Conservation (phyloP, 768 basidiomycete species). For the Russula olivacea region DNA sequence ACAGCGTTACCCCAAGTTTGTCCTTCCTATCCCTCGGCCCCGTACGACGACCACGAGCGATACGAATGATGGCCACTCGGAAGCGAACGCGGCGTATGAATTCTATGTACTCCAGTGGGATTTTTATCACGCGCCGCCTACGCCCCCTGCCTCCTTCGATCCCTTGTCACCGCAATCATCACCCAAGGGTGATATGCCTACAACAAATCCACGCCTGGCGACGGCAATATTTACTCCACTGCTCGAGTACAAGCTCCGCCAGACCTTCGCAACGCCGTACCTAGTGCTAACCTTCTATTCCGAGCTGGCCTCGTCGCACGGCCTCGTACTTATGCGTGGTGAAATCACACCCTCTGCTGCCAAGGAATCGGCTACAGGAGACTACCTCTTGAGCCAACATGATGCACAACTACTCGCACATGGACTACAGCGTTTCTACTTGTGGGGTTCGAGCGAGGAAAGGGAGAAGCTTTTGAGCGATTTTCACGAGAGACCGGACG, state of each 20-base stretch:
- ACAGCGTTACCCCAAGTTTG: slow-evolving; percentile 66
- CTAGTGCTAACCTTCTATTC: slow-evolving; percentile 89
- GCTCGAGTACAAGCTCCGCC: slow-evolving; percentile 84
- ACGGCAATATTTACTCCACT: slow-evolving; percentile 91
- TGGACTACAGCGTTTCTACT: slow-evolving; percentile 80
- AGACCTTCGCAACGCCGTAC: slow-evolving; percentile 84
- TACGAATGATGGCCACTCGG: slow-evolving; percentile 34
- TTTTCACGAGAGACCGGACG: slow-evolving; percentile 73
- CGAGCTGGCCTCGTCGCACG: slow-evolving; percentile 75
- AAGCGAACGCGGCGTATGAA: slow-evolving; percentile 49
- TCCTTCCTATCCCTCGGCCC: slow-evolving; percentile 66
- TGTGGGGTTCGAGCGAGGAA: slow-evolving; percentile 47
- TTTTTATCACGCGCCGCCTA: slow-evolving; percentile 66
- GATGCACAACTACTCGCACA: slow-evolving; percentile 83
- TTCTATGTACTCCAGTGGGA: slow-evolving; percentile 89
- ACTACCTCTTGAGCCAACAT: slow-evolving; percentile 62
- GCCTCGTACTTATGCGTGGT: slow-evolving; percentile 79
- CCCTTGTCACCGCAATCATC: slow-evolving; percentile 38
- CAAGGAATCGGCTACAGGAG: slow-evolving; percentile 30
- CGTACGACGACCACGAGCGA: slow-evolving; percentile 37
- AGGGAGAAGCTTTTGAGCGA: slow-evolving; percentile 49
- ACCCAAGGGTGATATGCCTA: slow-evolving; percentile 26
- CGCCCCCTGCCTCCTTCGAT: slow-evolving; percentile 42
- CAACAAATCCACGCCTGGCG: slow-evolving; percentile 48
- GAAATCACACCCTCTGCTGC: slow-evolving; percentile 73